Conservation (phyloP, 306 rosid genomes). For the Malus sieversii region DNA sequence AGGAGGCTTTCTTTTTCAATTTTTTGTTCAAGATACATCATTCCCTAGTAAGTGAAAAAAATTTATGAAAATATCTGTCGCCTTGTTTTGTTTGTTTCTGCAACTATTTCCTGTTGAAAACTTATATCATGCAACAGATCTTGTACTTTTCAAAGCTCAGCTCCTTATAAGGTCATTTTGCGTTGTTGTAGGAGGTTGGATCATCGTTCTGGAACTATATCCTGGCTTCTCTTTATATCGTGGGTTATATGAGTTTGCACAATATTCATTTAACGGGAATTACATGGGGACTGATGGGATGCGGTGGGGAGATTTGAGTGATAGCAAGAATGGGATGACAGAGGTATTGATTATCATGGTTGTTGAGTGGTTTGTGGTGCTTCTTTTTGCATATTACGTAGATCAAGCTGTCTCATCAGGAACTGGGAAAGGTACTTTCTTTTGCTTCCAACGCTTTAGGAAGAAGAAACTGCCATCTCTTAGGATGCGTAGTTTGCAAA, state of each 20-base stretch:
- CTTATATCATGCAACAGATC: background rate
- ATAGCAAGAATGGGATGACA: constrained; percentile 64
- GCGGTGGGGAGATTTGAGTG: constrained; percentile 74
- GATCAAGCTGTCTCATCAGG: constrained; percentile 65
- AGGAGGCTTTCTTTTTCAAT: constrained; percentile 69
- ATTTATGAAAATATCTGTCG: background rate
- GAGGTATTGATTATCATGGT: constrained; percentile 60
- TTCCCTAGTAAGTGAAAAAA: constrained; percentile 68
- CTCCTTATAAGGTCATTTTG: background rate
- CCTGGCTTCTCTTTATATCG: constrained; percentile 83
- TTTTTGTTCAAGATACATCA: constrained; percentile 57
- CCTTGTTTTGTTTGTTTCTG: background rate
- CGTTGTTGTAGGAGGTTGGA: constrained; percentile 56
- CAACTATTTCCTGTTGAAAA: background rate
- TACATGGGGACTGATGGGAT: constrained; percentile 62
- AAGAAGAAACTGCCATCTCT: constrained; percentile 43
- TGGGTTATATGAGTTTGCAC: constrained; percentile 76
- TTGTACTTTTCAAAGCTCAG: background rate
- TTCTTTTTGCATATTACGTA: constrained; percentile 54
- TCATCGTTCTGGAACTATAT: constrained; percentile 64
- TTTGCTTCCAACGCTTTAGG: constrained; percentile 46
- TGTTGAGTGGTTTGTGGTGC: constrained; percentile 65
- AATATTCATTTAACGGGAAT: constrained; percentile 55
- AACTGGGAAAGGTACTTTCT: constrained; percentile 51
- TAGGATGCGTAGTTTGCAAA: constrained; percentile 46